Conservation (phyloP, 176 grass and related monocot genomes). For the Zoysia japonica region DNA sequence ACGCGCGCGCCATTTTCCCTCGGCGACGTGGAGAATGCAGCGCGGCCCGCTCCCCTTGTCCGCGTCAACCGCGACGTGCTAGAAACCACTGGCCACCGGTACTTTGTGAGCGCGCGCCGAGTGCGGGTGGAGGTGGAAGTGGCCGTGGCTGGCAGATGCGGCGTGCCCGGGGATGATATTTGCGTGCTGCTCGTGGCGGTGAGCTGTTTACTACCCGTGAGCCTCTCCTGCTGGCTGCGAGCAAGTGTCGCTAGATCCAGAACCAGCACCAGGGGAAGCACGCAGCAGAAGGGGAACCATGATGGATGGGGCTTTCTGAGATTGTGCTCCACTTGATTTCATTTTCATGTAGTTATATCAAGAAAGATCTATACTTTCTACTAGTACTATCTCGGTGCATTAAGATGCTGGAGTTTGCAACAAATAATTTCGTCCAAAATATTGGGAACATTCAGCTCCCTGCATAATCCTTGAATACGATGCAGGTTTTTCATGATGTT, state of each 20-base stretch:
- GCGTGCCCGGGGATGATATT: constrained; percentile 37
- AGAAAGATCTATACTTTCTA: neutral
- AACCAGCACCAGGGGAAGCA: constrained; percentile 1
- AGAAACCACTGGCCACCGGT: neutral
- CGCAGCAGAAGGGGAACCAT: constrained; percentile 25
- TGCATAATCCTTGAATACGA: neutral
- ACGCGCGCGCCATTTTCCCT: constrained; percentile 44
- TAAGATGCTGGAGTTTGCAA: neutral
- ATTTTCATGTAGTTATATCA: neutral
- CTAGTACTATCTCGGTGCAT: neutral
- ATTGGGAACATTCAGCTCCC: neutral
- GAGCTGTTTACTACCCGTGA: constrained; percentile 9
- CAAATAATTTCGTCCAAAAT: too few relatives aligned
- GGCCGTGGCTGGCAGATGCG: constrained; percentile 31
- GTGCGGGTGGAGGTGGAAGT: constrained; percentile 26
- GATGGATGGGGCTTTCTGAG: neutral
- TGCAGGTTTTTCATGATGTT: neutral
- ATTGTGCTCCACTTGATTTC: neutral
- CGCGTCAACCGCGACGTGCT: constrained; percentile 29
- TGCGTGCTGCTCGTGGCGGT: neutral
- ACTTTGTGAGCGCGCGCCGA: neutral
- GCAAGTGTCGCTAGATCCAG: constrained; percentile 42
- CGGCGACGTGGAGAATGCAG: constrained; percentile 18
- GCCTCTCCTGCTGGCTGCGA: neutral
- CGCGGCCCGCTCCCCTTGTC: neutral